Evolutionary conservation across 805 yeast genomes (phyloP).

Genomic region (Spathaspora passalidarum): DNA sequence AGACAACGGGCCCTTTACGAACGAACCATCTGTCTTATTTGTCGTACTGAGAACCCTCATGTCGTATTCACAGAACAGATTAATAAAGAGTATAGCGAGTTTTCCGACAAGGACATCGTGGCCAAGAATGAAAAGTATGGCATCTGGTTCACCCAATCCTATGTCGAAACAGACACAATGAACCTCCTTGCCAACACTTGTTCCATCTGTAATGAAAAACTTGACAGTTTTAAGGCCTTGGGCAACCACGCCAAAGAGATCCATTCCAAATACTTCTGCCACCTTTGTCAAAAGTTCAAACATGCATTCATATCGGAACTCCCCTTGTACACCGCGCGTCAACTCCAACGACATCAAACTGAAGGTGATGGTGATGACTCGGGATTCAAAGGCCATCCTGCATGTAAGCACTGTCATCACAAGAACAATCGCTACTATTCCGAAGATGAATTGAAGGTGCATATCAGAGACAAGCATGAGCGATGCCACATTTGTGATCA

Average conservation of each 20-base stretch:
- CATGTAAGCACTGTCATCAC: slow-evolving; percentile 75
- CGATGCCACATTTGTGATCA: slow-evolving; percentile 88
- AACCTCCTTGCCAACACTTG: slow-evolving; percentile 56
- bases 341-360: slow-evolving; percentile 65
- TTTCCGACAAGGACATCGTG: slow-evolving; percentile 27
- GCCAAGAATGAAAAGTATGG: slow-evolving; percentile 45
- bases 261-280: slow-evolving; percentile 68
- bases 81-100: slow-evolving; percentile 35
- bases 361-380: slow-evolving; percentile 73
- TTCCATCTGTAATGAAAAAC: slow-evolving; percentile 44
- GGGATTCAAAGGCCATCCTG: slow-evolving; percentile 88
- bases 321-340: slow-evolving; percentile 55
- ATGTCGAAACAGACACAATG: slow-evolving; percentile 48
- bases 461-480: slow-evolving; percentile 81
- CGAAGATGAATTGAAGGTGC: slow-evolving; percentile 79
- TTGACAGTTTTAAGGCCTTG: slow-evolving; percentile 52
- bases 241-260: slow-evolving; percentile 60
- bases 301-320: slow-evolving; percentile 76
- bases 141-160: slow-evolving; percentile 55
- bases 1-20: slow-evolving; percentile 79
- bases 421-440: slow-evolving; percentile 66
- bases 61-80: slow-evolving; percentile 57
- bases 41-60: slow-evolving; percentile 66
- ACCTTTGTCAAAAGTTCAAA: slow-evolving; percentile 73
- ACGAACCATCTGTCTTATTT: slow-evolving; percentile 74